Percentiles rank a stretch among this genome's conserved stretches.
Conservation (phyloP, 176 grass and related monocot species). For the Avena sativa region DNA sequence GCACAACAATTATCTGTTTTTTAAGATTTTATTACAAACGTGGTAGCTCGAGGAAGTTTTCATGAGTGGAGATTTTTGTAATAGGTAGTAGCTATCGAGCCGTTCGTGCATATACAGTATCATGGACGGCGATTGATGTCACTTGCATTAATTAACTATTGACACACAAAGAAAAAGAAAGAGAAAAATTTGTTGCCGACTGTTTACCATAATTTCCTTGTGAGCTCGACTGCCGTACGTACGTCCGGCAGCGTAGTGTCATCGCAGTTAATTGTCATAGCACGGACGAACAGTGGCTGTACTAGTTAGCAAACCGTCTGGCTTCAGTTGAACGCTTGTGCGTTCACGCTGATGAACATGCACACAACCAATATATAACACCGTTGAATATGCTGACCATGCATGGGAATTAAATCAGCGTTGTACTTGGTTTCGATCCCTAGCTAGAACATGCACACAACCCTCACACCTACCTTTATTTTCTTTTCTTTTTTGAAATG, state of each 20-base stretch:
- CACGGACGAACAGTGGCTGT: not conserved
- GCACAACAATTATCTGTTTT: no score
- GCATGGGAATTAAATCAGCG: not conserved
- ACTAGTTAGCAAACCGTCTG: not conserved
- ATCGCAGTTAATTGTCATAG: not conserved
- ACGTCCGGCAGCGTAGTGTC: not conserved
- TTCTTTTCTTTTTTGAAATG: no score
- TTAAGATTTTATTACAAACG: no score
- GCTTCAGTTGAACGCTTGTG: not conserved
- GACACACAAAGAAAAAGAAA: not conserved
- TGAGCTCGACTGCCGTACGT: not conserved
- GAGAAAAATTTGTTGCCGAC: not conserved
- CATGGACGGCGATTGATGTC: no score
- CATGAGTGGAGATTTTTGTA: no score
- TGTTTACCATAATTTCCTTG: not conserved
- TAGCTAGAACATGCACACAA: no score
- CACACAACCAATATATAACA: not conserved
- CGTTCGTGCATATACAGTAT: no score
- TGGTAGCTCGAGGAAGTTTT: no score
- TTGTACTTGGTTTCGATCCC: no score
- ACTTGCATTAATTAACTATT: not conserved
- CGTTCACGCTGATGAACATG: not conserved
- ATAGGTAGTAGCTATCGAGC: no score
- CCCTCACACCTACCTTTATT: no score
- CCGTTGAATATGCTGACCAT: not conserved